A percentile compares a stretch with the other conserved stretches of the same genome.
Evolutionary conservation across 2,329 filamentous ascomycete genomes (phyloP).

Genomic region (Teratosphaeria zuluensis): DNA sequence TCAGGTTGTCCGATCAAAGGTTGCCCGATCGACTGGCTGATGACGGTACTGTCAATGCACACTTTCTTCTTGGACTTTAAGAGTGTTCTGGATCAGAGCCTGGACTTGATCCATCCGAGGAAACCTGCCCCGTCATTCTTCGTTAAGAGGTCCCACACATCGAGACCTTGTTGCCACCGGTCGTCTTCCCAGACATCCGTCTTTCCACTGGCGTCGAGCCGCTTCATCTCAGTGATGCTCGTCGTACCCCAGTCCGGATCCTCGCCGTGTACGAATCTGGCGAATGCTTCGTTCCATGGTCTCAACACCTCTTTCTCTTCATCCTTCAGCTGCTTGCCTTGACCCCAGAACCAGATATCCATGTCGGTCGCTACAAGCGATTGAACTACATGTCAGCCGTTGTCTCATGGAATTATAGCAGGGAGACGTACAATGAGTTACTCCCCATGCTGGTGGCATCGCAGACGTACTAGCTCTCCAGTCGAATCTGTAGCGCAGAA

Average conservation of each 20-base stretch:
- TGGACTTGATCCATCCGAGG: conserved; percentile 15
- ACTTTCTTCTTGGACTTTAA: neutral
- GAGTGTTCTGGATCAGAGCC: conserved; percentile 10
- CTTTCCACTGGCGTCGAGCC: conserved; percentile 36
- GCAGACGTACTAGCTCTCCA: conserved; percentile 42
- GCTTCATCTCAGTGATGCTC: conserved; percentile 31
- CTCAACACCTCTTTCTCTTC: conserved; percentile 36
- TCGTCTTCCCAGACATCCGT: conserved; percentile 39
- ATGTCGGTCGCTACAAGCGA: conserved; percentile 27
- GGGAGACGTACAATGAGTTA: conserved; percentile 40
- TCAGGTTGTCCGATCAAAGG: no score
- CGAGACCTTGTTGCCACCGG: conserved; percentile 37
- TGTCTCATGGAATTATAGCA: neutral
- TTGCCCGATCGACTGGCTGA: neutral
- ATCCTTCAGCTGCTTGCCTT: conserved; percentile 26
- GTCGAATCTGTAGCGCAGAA: conserved; percentile 46
- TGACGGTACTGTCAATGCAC: neutral
- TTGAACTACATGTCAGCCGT: neutral
- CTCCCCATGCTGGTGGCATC: conserved; percentile 40
- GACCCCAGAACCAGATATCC: conserved; percentile 48
- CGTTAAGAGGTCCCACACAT: conserved; percentile 37
- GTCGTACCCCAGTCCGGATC: conserved; percentile 31
- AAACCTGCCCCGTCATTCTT: conserved; percentile 10
- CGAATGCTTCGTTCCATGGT: conserved; percentile 30
- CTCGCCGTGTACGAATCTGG: conserved; percentile 32